A percentile compares a stretch with the other conserved stretches of the same genome.
Evolutionary conservation across 768 basidiomycete genomes (phyloP).

Genomic region (Piloderma croceum): DNA sequence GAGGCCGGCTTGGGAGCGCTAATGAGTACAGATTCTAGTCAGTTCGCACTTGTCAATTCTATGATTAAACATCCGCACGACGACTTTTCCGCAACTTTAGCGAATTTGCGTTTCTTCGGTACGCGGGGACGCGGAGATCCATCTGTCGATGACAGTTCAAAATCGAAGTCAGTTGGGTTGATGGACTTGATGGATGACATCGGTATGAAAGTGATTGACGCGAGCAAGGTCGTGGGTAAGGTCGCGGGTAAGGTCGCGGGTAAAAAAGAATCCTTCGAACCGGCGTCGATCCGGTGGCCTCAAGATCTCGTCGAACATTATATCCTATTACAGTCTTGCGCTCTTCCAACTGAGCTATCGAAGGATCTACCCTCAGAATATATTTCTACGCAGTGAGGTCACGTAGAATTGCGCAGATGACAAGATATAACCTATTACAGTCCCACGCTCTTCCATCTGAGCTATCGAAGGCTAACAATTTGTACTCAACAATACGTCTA

Average conservation of each 20-base stretch:
- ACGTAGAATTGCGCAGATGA: too few species aligned
- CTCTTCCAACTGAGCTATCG: slow-evolving; percentile 51
- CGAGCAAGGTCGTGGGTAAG: background rate
- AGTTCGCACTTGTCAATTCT: too few species aligned
- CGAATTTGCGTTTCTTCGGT: too few species aligned
- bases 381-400: too few species aligned
- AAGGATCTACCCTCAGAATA: slow-evolving; percentile 17
- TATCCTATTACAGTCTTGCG: slow-evolving; percentile 41
- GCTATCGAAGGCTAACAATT: too few species aligned
- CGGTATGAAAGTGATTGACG: background rate
- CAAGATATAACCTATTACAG: too few species aligned
- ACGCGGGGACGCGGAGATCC: slow-evolving; percentile 2
- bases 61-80: too few species aligned
- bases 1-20: too few species aligned
- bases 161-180: background rate
- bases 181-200: background rate
- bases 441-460: too few species aligned
- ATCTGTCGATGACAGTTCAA: background rate
- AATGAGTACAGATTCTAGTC: too few species aligned
- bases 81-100: too few species aligned
- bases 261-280: slow-evolving; percentile 40
- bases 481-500: too few species aligned
- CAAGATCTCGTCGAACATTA: slow-evolving; percentile 39
- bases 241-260: background rate
- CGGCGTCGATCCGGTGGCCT: slow-evolving; percentile 62